Evolutionary conservation across 495 filamentous ascomycete species (phyloP).

Genomic region (Penicillium soppii): DNA sequence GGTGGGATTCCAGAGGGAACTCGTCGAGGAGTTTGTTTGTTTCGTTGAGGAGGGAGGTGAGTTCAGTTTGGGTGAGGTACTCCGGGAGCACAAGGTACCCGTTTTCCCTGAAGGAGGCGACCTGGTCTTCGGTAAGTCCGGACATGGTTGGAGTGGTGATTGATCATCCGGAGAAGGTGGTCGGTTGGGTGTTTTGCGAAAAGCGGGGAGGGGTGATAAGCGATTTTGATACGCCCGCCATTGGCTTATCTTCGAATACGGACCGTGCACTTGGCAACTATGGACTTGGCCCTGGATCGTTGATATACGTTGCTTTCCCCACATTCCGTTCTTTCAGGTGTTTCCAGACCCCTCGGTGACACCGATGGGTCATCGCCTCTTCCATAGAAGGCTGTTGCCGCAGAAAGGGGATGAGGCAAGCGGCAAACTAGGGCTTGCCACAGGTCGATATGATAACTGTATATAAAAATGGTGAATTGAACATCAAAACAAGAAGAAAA

Average conservation of each 20-base stretch:
- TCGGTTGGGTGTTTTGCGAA: not conserved
- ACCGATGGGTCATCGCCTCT: constrained; percentile 4
- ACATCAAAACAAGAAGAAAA: not conserved
- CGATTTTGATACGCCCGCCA: not conserved
- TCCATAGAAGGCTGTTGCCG: not conserved
- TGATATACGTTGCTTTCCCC: not conserved
- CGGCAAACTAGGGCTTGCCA: constrained; percentile 9
- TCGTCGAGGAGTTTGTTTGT: constrained; percentile 70
- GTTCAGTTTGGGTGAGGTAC: constrained; percentile 65
- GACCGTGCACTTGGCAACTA: not conserved
- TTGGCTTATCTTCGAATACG: not conserved
- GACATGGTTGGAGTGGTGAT: constrained; percentile 18
- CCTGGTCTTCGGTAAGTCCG: constrained; percentile 70
- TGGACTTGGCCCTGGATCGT: not conserved
- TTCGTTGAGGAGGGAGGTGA: constrained; percentile 67
- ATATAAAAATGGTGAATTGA: not conserved
- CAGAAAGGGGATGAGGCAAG: constrained; percentile 6
- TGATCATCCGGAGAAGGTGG: not conserved
- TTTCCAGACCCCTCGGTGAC: not conserved
- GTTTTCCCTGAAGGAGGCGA: constrained; percentile 70
- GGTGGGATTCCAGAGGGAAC: constrained; percentile 77
- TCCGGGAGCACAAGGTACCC: constrained; percentile 88
- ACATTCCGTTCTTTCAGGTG: not conserved
- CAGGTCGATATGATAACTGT: not conserved
- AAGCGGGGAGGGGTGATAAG: constrained; percentile 10